Evolutionary conservation across 305 asterid species (phyloP).

Genomic region (Striga hermonthica): DNA sequence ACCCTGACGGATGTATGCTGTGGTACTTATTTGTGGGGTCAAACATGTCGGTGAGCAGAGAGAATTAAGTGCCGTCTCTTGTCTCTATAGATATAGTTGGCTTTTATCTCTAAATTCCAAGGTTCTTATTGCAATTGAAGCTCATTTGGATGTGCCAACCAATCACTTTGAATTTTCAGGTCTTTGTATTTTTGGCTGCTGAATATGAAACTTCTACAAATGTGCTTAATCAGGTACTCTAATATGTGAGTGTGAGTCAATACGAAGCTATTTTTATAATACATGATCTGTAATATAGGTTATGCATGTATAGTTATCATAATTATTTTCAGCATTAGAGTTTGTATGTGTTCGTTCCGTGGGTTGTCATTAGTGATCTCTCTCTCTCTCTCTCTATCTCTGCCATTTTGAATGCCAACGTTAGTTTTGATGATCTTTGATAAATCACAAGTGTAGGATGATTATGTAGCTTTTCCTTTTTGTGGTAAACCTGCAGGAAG

Average conservation of each 20-base stretch:
- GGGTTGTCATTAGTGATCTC: neutral
- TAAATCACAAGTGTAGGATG: neutral
- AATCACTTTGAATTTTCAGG: conserved; percentile 47
- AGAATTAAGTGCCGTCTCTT: conserved; percentile 5
- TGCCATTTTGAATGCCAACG: neutral
- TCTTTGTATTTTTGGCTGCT: conserved; percentile 90
- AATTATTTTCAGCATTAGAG: conserved; percentile 10
- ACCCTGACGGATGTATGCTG: conserved; percentile 5
- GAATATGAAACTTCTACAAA: conserved; percentile 89
- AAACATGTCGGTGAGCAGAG: neutral
- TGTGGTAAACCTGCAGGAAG: conserved; percentile 1
- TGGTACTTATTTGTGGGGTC: conserved; percentile 5
- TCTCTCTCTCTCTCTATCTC: too few species aligned
- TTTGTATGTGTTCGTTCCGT: conserved; percentile 14
- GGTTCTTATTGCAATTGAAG: conserved; percentile 6
- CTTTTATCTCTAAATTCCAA: conserved; percentile 19
- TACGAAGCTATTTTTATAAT: conserved; percentile 8
- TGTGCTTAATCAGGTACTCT: conserved; percentile 70
- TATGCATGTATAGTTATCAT: conserved; percentile 14
- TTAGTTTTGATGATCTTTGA: neutral
- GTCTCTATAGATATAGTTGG: conserved; percentile 9
- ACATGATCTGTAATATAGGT: neutral
- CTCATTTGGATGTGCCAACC: conserved; percentile 12
- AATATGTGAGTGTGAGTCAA: conserved; percentile 15
- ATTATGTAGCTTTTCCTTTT: neutral